Base-by-base conservation (phyloP, 176 grass and related monocot species). In the Musa itinerans region DNA sequence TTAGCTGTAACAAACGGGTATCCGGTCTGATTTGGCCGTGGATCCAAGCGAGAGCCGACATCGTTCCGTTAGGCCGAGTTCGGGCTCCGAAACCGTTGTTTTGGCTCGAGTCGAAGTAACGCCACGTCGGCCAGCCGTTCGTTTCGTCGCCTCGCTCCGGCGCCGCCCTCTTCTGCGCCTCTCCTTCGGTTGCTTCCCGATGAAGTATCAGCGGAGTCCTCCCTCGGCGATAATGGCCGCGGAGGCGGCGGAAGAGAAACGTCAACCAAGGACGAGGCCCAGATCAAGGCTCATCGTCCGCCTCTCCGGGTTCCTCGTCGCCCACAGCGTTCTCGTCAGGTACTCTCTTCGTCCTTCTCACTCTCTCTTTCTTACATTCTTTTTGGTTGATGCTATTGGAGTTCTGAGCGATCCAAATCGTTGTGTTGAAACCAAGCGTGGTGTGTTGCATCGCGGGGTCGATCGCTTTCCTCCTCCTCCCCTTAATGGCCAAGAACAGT, bases 211-310 rank as follows among this genome's bases (percentile, higher is more conserved):
- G 29, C 3, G 29, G 29, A 34, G 29, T 34, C 29, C 29, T 34
- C 29, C 29, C 3, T 34, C 29, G 29, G 29, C 29, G 29, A 49
- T 19, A 34, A 70, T 70, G 68, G 16, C 34, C 27, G 43, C 12
- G 49, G 21, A 25, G n/a, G 58, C 20, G 48, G 61, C 8, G 48
- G 49, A 22, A 10, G 49, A 65, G 24, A 77, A 0, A 24, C 11
- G 49, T 48, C 43, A 70, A 51, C 43, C 51, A 20, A 61, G 11
- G 21, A 64, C n/a, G 49, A 52, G 2, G 21, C 20, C 80, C 6
- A 93, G 81, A 79, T 85, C 93, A 5, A 88, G 93, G 13, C 85
- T 97, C 64, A 89, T 97, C 53, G 90, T 97, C n/a, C 90, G 93
- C 14, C 88, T 97, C 19, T 88, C 85, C 9, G 52, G 65, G 19